Evolutionary conservation across 257 asterid genomes (phyloP).

Genomic region (Fraxinus cuspidata): DNA sequence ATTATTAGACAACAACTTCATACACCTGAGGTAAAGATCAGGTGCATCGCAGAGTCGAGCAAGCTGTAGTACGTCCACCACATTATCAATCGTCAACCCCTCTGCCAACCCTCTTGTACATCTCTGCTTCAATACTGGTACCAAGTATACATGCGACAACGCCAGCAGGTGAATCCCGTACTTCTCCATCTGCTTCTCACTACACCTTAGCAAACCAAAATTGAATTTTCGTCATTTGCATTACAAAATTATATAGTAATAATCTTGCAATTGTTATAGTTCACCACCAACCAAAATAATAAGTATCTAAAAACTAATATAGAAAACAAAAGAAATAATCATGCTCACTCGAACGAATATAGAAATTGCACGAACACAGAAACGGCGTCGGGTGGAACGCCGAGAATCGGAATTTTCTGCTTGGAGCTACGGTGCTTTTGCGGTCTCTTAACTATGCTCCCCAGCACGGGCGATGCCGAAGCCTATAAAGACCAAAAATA

Average conservation of each 20-base stretch:
- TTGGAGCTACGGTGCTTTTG: constrained; percentile 51
- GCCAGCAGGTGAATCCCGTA: constrained; percentile 80
- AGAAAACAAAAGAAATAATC: not conserved
- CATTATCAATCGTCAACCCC: constrained; percentile 51
- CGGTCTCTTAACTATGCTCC: constrained; percentile 66
- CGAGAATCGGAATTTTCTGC: constrained; percentile 59
- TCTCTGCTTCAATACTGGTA: constrained; percentile 76
- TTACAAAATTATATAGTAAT: not conserved
- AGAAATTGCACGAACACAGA: constrained; percentile 63
- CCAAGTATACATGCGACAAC: constrained; percentile 83
- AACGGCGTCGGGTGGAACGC: constrained; percentile 93
- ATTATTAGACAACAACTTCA: constrained; percentile 53
- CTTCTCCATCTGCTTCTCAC: constrained; percentile 71
- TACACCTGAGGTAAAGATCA: constrained; percentile 68
- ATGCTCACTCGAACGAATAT: constrained; percentile 68
- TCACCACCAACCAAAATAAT: constrained; percentile 25
- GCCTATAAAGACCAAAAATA: constrained; percentile 42
- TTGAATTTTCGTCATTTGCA: not conserved
- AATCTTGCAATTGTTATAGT: constrained; percentile 12
- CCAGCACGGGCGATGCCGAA: constrained; percentile 79
- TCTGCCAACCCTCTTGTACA: constrained; percentile 57
- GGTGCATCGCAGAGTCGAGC: constrained; percentile 90
- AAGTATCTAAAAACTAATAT: not conserved
- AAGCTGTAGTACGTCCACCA: constrained; percentile 87
- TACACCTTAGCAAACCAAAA: constrained; percentile 50